A percentile compares a stretch with the other conserved stretches of the same genome.
These are phyloP conservation scores for Volvariella surrecta DNA, from an alignment of 1,284 basidiomycete genomes.

Conservation along the genomic window DNA sequence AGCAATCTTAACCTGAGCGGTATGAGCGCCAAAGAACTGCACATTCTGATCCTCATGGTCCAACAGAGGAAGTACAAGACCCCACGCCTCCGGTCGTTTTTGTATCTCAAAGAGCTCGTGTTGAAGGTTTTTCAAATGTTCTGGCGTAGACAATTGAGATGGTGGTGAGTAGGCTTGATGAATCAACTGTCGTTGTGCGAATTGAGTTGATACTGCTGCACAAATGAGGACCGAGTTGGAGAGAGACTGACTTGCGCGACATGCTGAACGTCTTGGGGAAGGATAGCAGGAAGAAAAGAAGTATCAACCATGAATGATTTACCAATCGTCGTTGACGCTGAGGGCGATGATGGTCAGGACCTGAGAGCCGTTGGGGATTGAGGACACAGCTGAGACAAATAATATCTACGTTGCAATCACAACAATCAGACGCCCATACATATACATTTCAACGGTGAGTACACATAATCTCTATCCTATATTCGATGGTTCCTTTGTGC, in stretches of 20 bases:
- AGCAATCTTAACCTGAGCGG: conserved; percentile 84
- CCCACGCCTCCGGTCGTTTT: conserved; percentile 67
- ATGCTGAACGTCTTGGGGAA: conserved; percentile 6
- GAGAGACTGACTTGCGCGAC: conserved; percentile 10
- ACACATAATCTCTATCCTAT: no score
- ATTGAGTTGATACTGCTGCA: background rate
- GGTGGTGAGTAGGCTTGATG: conserved; percentile 51
- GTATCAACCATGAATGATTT: conserved; percentile 6
- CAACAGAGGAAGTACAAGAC: conserved; percentile 65
- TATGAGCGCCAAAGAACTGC: conserved; percentile 89
- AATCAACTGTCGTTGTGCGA: conserved; percentile 5
- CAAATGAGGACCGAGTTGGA: background rate
- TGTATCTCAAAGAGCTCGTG: conserved; percentile 70
- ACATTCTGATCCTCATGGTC: conserved; percentile 69
- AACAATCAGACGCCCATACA: no score
- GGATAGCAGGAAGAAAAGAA: conserved; percentile 6
- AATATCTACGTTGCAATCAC: no score
- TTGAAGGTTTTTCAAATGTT: conserved; percentile 56
- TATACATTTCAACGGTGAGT: no score
- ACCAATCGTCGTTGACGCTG: no score
- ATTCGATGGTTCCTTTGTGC: background rate
- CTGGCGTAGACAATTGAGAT: conserved; percentile 34
- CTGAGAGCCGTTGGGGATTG: no score
- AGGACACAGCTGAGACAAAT: no score
- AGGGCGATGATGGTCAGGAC: no score